These are phyloP conservation scores for Beta corolliflora DNA, from an alignment of 179 eudicot genomes.

Conservation along the genomic window DNA sequence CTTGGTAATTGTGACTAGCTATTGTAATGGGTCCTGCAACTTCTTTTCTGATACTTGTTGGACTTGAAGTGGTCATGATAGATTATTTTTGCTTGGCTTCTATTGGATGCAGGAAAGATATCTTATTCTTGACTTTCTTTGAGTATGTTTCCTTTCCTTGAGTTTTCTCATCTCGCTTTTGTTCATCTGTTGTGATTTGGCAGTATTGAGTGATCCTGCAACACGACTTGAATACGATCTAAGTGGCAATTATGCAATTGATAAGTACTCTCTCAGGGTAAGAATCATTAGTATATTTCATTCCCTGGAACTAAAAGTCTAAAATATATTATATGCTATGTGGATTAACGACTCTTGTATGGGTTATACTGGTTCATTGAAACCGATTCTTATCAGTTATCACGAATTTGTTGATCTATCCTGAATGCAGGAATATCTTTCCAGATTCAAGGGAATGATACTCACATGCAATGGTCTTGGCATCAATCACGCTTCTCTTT, in stretches of 20 bases:
- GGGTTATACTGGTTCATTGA: neutral
- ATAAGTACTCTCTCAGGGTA: constrained; percentile 57
- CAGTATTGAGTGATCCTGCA: constrained; percentile 65
- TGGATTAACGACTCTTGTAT: neutral
- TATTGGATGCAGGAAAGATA: neutral
- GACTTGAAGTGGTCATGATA: neutral
- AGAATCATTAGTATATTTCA: constrained; percentile 13
- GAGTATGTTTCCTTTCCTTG: neutral
- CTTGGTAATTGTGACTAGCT: neutral
- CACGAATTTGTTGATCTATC: neutral
- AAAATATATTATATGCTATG: neutral
- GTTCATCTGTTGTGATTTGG: constrained; percentile 6
- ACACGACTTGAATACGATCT: constrained; percentile 61
- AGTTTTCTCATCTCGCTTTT: neutral
- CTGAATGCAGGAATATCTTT: constrained; percentile 55
- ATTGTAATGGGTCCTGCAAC: neutral
- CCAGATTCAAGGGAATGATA: constrained; percentile 73
- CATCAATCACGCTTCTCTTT: constrained; percentile 48
- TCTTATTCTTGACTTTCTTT: neutral
- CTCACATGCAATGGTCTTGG: constrained; percentile 77
- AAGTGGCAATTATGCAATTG: constrained; percentile 57
- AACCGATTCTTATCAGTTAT: neutral
- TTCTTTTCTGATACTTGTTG: neutral
- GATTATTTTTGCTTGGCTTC: neutral
- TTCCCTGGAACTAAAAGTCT: neutral